Evolutionary conservation across 495 filamentous ascomycete genomes (phyloP), one percentile per base, ranked within the genome.

Genomic region (Penicillium longicatenatum): DNA sequence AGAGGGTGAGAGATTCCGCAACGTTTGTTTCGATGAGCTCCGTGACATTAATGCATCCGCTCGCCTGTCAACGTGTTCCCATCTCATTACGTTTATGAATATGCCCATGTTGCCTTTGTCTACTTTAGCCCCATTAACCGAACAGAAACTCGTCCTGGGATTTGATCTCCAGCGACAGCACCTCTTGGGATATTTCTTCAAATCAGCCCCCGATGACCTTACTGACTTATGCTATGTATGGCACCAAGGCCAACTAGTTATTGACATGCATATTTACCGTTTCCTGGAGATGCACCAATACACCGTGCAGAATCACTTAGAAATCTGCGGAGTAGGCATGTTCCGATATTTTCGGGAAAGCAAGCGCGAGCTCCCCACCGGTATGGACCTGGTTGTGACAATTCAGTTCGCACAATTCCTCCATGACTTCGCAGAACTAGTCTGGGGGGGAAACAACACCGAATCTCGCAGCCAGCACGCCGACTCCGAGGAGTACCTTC

Each of bases 341-440:
- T 33, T 70, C 21, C 42, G 46, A 4, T 52, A 59, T 30, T 59
- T 63, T 37, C 54, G 50, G 3, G 46, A 63, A 21, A 58, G 39
- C 12, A 50, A 30, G 6, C 43, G 45, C n/a, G 26, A 30, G n/a
- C 39, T 67, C 9, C 56, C 52, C 1, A 35, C 67, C 0, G 73
- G 72, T 0, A 56, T 78, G 59, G 75, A 78, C 44, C 54, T 75
- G 16, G 64, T 75, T 9, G 64, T 78, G 30, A 60, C 50, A 6
- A 68, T 75, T 26, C 52, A 67, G n/a, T 73, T 67, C 24, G 61
- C 66, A 19, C 73, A 76, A 49, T 77, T 72, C 52, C 45, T 75
- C 2, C 24, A 62, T 10, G 75, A 78, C 41, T 66, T 68, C 33
- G 62, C 61, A 4, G 70, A 71, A n/a, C 50, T 68, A 5, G 20